These are phyloP conservation scores for Emiliania huxleyi DNA, from an alignment of 78 protist genomes.

Conservation along the genomic window DNA sequence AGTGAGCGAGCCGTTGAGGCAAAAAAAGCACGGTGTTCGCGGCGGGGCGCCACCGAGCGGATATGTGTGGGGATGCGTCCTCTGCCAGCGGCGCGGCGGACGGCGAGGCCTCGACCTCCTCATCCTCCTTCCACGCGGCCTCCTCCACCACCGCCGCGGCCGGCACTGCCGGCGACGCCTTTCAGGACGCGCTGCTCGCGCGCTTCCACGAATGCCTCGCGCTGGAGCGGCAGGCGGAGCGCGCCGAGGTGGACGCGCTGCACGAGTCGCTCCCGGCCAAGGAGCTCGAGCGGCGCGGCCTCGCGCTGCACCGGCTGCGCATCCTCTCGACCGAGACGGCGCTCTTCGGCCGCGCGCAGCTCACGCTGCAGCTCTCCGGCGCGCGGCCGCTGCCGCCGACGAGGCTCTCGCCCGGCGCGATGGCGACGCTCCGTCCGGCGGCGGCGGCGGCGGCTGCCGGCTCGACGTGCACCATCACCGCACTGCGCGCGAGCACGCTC, in stretches of 20 bases:
- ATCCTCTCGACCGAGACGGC: neutral
- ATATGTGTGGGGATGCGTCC: too few species aligned
- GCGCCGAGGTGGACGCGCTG: neutral
- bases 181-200: neutral
- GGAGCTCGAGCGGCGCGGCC: neutral
- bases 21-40: too few species aligned
- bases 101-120: too few species aligned
- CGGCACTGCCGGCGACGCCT: too few species aligned
- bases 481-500: neutral
- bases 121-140: too few species aligned
- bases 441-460: neutral
- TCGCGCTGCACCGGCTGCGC: conserved; percentile 32
- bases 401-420: neutral
- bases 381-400: neutral
- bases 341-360: neutral
- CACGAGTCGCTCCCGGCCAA: neutral
- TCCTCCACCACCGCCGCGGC: too few species aligned
- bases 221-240: conserved; percentile 15
- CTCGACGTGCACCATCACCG: neutral
- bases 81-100: too few species aligned
- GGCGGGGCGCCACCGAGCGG: too few species aligned
- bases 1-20: too few species aligned
- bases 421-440: neutral
- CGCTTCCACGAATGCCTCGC: neutral
- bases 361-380: neutral